phyloP scores from a whole-genome alignment of 2,329 filamentous ascomycete species.

The Clarireedia hainanense region DNA sequence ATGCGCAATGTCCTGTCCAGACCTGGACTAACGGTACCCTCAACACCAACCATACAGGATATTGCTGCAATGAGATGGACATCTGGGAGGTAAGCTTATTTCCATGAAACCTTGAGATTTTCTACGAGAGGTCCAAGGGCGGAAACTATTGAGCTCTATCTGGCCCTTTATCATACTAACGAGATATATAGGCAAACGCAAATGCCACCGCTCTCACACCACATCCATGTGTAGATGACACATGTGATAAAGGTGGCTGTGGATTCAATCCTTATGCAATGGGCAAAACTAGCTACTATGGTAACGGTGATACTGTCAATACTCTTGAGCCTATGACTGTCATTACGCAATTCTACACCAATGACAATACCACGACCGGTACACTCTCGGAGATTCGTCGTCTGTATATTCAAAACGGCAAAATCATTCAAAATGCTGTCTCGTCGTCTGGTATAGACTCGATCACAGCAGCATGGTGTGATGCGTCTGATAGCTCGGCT shows the following conservation, averaged over 20 bases:
- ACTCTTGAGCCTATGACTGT: conserved; percentile 46
- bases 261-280: conserved; percentile 52
- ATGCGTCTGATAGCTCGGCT: conserved; percentile 40
- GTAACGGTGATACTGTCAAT: conserved; percentile 42
- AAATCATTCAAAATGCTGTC: conserved; percentile 39
- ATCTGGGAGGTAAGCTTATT: conserved; percentile 43
- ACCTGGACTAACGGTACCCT: conserved; percentile 38
- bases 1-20: conserved; percentile 12
- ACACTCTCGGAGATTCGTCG: conserved; percentile 44
- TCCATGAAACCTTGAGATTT: conserved; percentile 55
- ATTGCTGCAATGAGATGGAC: conserved; percentile 61
- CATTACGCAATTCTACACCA: conserved; percentile 50
- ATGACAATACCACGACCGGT: conserved; percentile 39
- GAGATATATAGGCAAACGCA: conserved; percentile 35
- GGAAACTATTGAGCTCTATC: too few relatives aligned
- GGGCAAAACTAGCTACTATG: conserved; percentile 48
- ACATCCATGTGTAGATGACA: conserved; percentile 43
- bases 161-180: too few relatives aligned
- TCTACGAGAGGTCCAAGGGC: conserved; percentile 42
- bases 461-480: conserved; percentile 37
- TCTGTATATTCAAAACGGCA: conserved; percentile 47
- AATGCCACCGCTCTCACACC: conserved; percentile 50
- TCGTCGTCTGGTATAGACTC: conserved; percentile 36
- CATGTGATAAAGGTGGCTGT: conserved; percentile 53
- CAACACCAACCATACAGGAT: conserved; percentile 39